Evolutionary conservation across 345 rosid species (phyloP), one percentile per base, ranked within the genome.

Genomic region (Aurinia saxatilis): DNA sequence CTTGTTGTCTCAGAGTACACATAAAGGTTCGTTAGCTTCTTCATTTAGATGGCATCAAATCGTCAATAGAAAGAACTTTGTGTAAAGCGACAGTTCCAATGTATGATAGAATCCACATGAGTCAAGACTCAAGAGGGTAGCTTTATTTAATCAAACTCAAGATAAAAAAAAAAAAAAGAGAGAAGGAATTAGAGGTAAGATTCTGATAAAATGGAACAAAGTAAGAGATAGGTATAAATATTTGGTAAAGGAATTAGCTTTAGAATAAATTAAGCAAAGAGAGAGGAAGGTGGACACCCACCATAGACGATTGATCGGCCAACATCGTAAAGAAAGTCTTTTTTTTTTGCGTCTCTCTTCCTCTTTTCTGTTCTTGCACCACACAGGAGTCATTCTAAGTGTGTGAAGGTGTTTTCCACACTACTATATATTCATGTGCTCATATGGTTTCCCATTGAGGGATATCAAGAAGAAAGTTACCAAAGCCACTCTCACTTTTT

Each of bases 351-450:
- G 21, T 66, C 53, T 64, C 72, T 72, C 51, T 45, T 59, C 40
- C 13, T 54, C 40, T 50, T 49, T 51, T 59, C 16, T 57, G 47
- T 63, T 71, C 17, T 54, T 47, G 36, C 64, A 70, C 42, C 13
- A 57, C 65, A 64, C 48, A 71, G 3, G 39, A 64, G 54, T 46
- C 13, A 56, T 31, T 23, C 39, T 10, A 39, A 61, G 69, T 70
- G 69, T 55, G 60, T 30, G 51, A 55, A 23, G 38, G 54, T 63
- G 55, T 57, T 27, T 34, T 6, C 31, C 60, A 42, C 66, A 50
- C 79, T 67, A 33, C 72, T 80, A 85, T 85, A 82, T 78, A 78
- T 74, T 69, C 68, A 67, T 72, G 71, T 61, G 73, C 85, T 64
- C 66, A 71, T 64, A 60, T 60, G 74, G 60, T 59, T 80, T 82